phyloP scores from a whole-genome alignment of 2,329 filamentous ascomycete genomes.

The Claviceps sp. region DNA sequence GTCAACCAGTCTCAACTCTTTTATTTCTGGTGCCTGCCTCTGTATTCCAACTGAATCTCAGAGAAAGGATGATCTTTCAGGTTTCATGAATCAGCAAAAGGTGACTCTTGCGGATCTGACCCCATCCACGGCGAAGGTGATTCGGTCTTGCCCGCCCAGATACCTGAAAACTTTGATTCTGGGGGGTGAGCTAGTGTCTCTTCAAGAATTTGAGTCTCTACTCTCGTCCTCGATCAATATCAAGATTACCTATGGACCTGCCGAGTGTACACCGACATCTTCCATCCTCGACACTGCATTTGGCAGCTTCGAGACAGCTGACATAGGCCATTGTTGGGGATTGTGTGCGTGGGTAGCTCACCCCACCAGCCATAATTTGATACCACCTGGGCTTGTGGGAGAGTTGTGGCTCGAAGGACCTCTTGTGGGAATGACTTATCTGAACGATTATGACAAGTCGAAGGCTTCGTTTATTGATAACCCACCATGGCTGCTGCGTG shows the following conservation, averaged over 20 bases:
- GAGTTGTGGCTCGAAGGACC: constrained; percentile 3
- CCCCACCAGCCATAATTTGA: not conserved
- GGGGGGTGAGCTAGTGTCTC: constrained; percentile 7
- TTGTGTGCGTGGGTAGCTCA: not conserved
- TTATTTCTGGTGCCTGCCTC: constrained; percentile 3
- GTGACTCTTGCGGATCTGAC: constrained; percentile 1
- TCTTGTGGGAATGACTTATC: not conserved
- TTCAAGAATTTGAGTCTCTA: constrained; percentile 1
- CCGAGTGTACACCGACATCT: constrained; percentile 7
- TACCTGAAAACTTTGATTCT: constrained; percentile 1
- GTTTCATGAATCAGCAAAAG: not conserved
- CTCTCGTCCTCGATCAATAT: constrained; percentile 3
- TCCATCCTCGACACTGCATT: constrained; percentile 3
- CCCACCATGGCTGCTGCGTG: not conserved
- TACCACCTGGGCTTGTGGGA: not conserved
- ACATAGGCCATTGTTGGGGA: not conserved
- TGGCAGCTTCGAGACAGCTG: too few species aligned
- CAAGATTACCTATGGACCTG: constrained; percentile 12
- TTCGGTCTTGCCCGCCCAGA: not conserved
- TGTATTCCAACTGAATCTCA: constrained; percentile 6
- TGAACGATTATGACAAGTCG: not conserved
- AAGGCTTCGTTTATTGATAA: not conserved
- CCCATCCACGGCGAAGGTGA: not conserved
- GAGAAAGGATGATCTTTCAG: not conserved
- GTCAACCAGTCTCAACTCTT: constrained; percentile 1